phyloP scores from a whole-genome alignment of 2,329 filamentous ascomycete species.

The Pestalotiopsis sp. region DNA sequence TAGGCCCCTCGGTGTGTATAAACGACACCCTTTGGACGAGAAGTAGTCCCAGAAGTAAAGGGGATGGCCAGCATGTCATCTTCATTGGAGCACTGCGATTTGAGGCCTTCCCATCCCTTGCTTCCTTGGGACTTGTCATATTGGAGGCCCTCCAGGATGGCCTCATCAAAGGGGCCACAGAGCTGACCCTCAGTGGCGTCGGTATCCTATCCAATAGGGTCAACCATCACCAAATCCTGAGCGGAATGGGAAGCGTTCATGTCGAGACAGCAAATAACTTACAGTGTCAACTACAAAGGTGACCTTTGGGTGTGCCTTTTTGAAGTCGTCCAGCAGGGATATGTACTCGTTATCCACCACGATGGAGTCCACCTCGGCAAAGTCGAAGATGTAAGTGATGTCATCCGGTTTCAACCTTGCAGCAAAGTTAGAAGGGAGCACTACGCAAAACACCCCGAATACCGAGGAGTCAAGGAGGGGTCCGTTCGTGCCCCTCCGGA shows the following conservation, averaged over 20 bases:
- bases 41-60: slow-evolving; percentile 93
- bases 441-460: neutral
- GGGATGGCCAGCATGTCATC: slow-evolving; percentile 82
- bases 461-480: neutral
- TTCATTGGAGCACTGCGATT: slow-evolving; percentile 71
- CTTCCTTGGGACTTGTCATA: slow-evolving; percentile 66
- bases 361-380: slow-evolving; percentile 82
- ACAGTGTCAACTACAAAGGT: slow-evolving; percentile 73
- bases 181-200: slow-evolving; percentile 73
- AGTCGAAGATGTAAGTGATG: slow-evolving; percentile 86
- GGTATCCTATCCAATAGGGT: slow-evolving; percentile 58
- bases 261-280: slow-evolving; percentile 17
- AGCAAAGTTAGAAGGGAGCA: neutral
- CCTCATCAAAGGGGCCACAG: slow-evolving; percentile 79
- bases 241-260: no score
- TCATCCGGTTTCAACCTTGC: slow-evolving; percentile 60
- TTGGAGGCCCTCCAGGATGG: slow-evolving; percentile 75
- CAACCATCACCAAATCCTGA: neutral
- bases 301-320: slow-evolving; percentile 58
- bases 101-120: slow-evolving; percentile 76
- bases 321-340: slow-evolving; percentile 67
- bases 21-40: slow-evolving; percentile 87
- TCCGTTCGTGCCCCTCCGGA: neutral
- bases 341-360: slow-evolving; percentile 84
- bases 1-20: slow-evolving; percentile 89